Base-by-base conservation (phyloP, 164 flowering plant genomes). In the Aristolochia contorta region DNA sequence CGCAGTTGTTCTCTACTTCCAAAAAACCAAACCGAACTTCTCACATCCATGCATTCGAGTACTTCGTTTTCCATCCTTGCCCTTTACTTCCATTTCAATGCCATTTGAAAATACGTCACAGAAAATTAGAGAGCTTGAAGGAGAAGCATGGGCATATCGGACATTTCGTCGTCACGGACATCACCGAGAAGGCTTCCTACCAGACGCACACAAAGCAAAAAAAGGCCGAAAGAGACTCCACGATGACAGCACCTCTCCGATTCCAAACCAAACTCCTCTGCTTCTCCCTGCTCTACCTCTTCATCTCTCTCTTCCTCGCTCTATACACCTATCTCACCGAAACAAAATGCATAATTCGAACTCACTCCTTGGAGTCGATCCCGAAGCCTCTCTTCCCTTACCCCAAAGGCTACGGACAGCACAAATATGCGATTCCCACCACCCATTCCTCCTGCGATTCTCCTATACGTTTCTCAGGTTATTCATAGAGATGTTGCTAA, bases 401-500 rank as follows among this genome's bases (percentile, higher is more conserved):
- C 73, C 96, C 96, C 41, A 24, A 80, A 16, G 77, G 85, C 49
- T 93, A 93, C 65, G 96, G 97, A 0, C 86, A 83, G 57, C 94
- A 83, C 80, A 93, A 93, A 56, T 76, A 93, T 62, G 85, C 89
- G 9, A 41, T 90, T 69, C 85, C 94, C 19, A 82, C 92, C 16
- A 62, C 61, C 43, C 87, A 83, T 62, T 75, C 93, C 22, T 74
- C 91, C 18, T 93, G 98, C 78, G 60, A 60, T 55, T 81, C 87
- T 78, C 91, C 92, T 67, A 75, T 90, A 23, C 74, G 27, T 57
- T 89, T 87, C 84, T 77, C 94, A 65, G 95, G 96, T 91, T 61
- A 0, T 1, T 56, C 37, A 25, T 0, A 33, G 51, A 16, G 4
- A 16, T 32, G 19, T 27, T 27, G 30, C 6, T 19, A 20, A 9